A percentile compares a stretch with the other conserved stretches of the same genome.
phyloP scores from a whole-genome alignment of 2,329 filamentous ascomycete genomes.

The Colletotrichum sp. region DNA sequence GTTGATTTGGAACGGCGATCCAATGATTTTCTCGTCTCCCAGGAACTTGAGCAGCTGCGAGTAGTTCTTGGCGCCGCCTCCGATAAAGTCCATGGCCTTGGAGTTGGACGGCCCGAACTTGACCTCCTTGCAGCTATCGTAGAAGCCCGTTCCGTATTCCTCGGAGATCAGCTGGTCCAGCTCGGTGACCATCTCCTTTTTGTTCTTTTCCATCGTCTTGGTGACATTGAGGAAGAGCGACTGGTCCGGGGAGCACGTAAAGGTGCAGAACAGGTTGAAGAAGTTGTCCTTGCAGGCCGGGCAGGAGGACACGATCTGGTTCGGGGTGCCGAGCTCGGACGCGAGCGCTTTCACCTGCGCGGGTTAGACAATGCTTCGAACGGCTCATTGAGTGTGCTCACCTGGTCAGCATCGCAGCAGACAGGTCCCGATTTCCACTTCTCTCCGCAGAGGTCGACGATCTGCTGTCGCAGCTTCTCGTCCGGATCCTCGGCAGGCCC shows the following conservation, averaged over 20 bases:
- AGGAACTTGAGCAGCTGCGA: conserved; percentile 87
- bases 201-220: conserved; percentile 65
- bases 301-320: conserved; percentile 88
- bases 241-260: conserved; percentile 97
- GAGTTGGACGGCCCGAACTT: conserved; percentile 96
- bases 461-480: conserved; percentile 72
- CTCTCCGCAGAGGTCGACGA: conserved; percentile 84
- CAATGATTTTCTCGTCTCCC: conserved; percentile 87
- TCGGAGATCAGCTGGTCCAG: conserved; percentile 88
- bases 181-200: conserved; percentile 73
- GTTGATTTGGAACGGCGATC: conserved; percentile 98
- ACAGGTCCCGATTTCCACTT: conserved; percentile 86
- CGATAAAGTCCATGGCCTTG: conserved; percentile 94
- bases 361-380: neutral
- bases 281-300: conserved; percentile 98
- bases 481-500: conserved; percentile 78
- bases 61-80: conserved; percentile 92
- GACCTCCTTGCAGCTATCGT: conserved; percentile 97
- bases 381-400: conserved; percentile 32
- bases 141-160: conserved; percentile 86
- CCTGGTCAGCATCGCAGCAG: conserved; percentile 85
- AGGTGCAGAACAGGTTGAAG: conserved; percentile 97
- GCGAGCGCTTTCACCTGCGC: conserved; percentile 76
- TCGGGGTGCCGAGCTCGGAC: conserved; percentile 84
- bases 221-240: conserved; percentile 96